A percentile compares a stretch with the other conserved stretches of the same genome.
Evolutionary conservation across 1,284 basidiomycete species (phyloP).

Genomic region (Macrocybe sp.): DNA sequence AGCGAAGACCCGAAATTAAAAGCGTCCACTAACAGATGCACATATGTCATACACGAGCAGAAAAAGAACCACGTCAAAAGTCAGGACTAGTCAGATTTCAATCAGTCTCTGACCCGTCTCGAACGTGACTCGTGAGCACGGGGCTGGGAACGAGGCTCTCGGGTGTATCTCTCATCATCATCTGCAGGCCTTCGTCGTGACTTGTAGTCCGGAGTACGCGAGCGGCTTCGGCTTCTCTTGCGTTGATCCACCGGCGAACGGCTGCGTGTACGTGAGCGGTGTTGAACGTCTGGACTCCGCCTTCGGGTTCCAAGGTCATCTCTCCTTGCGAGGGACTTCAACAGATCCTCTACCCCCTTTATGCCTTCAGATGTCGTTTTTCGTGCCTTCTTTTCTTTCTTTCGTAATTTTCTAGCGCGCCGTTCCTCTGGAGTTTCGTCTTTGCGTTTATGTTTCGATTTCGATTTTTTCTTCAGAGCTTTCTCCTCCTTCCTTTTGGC

Average conservation of each 20-base stretch:
- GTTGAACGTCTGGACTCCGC: constrained; percentile 15
- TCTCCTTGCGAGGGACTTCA: constrained; percentile 38
- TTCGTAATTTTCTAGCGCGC: constrained; percentile 61
- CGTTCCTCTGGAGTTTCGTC: constrained; percentile 78
- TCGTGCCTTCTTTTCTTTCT: constrained; percentile 54
- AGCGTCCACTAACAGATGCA: too few species aligned
- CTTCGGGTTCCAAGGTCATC: constrained; percentile 13
- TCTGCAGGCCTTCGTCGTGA: constrained; percentile 11
- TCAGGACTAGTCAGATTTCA: constrained; percentile 8
- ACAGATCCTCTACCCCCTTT: constrained; percentile 52
- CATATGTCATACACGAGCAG: too few species aligned
- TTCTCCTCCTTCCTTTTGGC: constrained; percentile 67
- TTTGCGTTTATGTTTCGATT: constrained; percentile 55
- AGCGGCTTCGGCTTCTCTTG: constrained; percentile 12
- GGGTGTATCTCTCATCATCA: constrained; percentile 11
- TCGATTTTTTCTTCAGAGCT: constrained; percentile 53
- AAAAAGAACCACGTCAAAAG: neutral
- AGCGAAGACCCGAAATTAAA: too few species aligned
- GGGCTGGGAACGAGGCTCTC: constrained; percentile 6
- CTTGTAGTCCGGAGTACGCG: constrained; percentile 15
- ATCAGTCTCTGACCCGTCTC: constrained; percentile 11
- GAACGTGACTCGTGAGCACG: constrained; percentile 13
- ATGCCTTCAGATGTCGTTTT: constrained; percentile 38
- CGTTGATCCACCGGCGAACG: constrained; percentile 14
- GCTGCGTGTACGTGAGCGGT: constrained; percentile 23